Evolutionary conservation across 106 monocot species (phyloP), one percentile per base, ranked within the genome.

Genomic region (Dendrobium huoshanense): DNA sequence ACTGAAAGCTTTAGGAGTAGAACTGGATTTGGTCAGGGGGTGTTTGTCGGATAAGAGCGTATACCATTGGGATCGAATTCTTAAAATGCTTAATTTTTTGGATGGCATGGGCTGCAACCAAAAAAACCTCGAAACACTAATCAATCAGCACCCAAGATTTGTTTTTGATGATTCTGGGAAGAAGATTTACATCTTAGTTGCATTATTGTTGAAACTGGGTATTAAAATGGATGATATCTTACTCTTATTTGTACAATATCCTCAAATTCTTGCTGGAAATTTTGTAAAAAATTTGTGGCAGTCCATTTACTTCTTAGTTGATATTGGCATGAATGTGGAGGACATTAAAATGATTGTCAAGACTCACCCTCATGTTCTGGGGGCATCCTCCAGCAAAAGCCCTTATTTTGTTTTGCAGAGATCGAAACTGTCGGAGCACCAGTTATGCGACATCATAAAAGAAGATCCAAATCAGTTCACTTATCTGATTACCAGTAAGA

Each of bases 111-210:
- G 86, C 43, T 91, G 83, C 67, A 82, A 72, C 18, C 80, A 87
- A 49, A 84, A 82, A 20, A 76, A 88, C 25, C 72, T 94, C 77
- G 73, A 79, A 65, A 82, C 65, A 19, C 59, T 91, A 47, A 82
- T 91, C 55, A 83, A 83, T 72, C 79, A 81, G 15, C 85, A 93
- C 59, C 96, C 96, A 0, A 86, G 81, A 85, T 93, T 96, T 79
- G 58, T 94, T 78, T 94, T 96, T 77, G 78, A 93, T 79, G 88
- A 94, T 78, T 96, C 93, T 25, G 96, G 96, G 54, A 96, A 91
- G 77, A 93, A 94, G 75, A 87, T 96, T 65, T 93, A 92, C 81
- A 79, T 86, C 16, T 67, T 96, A 58, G 91, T 91, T 55, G 90
- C 88, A n/a, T 51, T 88, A 79, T 83, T 94, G 59, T 78, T 90